Conservation (phyloP, 805 yeast genomes). For the Nakazawaea holstii region DNA sequence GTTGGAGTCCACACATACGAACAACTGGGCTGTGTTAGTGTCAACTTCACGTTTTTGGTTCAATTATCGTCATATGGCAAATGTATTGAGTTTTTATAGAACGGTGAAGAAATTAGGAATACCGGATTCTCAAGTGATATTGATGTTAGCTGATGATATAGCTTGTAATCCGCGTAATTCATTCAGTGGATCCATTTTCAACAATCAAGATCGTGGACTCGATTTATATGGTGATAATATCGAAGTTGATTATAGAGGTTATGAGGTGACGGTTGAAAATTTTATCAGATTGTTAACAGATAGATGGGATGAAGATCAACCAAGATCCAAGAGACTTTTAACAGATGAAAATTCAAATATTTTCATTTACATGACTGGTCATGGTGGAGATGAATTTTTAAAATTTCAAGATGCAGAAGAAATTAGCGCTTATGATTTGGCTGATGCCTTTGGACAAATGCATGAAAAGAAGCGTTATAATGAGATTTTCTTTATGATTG, state of each 20-base stretch:
- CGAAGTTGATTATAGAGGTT: slow-evolving; percentile 96
- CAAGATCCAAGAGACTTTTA: slow-evolving; percentile 81
- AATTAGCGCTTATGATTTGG: slow-evolving; percentile 89
- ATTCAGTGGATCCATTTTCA: slow-evolving; percentile 93
- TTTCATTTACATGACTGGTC: slow-evolving; percentile 94
- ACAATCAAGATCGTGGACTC: slow-evolving; percentile 84
- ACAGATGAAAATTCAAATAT: slow-evolving; percentile 95
- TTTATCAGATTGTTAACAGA: slow-evolving; percentile 90
- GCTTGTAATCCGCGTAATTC: slow-evolving; percentile 96
- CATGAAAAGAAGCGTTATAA: slow-evolving; percentile 91
- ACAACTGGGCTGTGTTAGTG: slow-evolving; percentile 83
- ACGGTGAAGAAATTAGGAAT: slow-evolving; percentile 95
- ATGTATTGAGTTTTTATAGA: slow-evolving; percentile 87
- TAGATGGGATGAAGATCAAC: slow-evolving; percentile 93
- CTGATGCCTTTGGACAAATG: slow-evolving; percentile 97
- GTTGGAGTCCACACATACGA: slow-evolving; percentile 44
- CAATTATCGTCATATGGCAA: slow-evolving; percentile 97
- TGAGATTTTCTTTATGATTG: slow-evolving; percentile 95
- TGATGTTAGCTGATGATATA: slow-evolving; percentile 95
- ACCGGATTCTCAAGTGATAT: slow-evolving; percentile 94
- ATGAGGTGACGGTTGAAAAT: slow-evolving; percentile 96
- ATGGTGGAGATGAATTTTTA: slow-evolving; percentile 96
- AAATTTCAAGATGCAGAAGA: slow-evolving; percentile 99
- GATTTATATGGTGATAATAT: slow-evolving; percentile 93
- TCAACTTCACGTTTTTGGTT: slow-evolving; percentile 98